A percentile compares a stretch with the other conserved stretches of the same genome.
Evolutionary conservation across 163 green algal species (phyloP).

Genomic region (Chlorella variabilis): DNA sequence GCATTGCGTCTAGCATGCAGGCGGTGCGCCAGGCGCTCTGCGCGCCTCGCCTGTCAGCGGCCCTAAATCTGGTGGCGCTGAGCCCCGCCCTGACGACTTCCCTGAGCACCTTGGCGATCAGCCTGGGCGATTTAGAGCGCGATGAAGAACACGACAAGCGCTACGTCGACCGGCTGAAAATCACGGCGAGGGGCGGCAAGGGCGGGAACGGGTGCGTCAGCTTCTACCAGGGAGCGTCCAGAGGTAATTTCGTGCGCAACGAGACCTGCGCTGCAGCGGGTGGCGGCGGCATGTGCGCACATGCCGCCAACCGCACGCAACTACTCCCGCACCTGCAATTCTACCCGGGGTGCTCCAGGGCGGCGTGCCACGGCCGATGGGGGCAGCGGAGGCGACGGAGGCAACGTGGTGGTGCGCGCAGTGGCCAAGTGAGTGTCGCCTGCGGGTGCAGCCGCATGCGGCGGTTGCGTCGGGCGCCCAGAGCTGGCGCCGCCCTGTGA

Average conservation of each 20-base stretch:
- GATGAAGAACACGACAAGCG: conserved; percentile 27
- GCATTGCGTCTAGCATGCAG: background rate
- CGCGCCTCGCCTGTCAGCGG: too few species aligned
- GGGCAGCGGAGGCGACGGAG: conserved; percentile 58
- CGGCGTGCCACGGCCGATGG: conserved; percentile 48
- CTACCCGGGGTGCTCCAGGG: conserved; percentile 28
- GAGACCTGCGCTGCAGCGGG: too few species aligned
- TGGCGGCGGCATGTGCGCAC: too few species aligned
- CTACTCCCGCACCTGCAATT: background rate
- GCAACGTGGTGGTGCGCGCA: conserved; percentile 52
- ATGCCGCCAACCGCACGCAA: background rate
- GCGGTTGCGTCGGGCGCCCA: background rate
- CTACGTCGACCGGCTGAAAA: conserved; percentile 50
- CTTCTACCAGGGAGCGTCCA: conserved; percentile 47
- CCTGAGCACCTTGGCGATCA: background rate
- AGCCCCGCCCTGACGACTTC: conserved; percentile 14
- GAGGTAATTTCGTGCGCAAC: too few species aligned
- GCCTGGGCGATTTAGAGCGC: background rate
- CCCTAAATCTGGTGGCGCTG: conserved; percentile 2
- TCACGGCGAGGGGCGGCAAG: conserved; percentile 46
- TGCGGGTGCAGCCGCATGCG: too few species aligned
- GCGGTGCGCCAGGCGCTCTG: too few species aligned
- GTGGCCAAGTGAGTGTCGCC: conserved; percentile 43
- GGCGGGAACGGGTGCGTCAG: conserved; percentile 56
- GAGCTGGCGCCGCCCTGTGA: too few species aligned